Base-by-base conservation (phyloP, 352 stramenopile species). In the Pythium aristosporum region DNA sequence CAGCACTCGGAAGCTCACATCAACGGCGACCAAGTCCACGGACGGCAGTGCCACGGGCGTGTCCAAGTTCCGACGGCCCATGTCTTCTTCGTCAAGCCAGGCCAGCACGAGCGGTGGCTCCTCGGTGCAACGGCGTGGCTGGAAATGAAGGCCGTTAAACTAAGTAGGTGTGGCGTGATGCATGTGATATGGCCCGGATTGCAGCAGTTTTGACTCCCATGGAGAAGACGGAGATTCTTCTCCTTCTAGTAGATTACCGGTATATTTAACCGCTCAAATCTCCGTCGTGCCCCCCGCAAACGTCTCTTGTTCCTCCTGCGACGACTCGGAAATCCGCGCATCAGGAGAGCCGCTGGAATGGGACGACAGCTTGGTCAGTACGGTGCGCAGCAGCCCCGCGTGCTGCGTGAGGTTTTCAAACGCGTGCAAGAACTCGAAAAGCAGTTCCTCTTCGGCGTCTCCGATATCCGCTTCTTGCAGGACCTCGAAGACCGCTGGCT, bases 401-500 rank as follows among this genome's bases (percentile, higher is more conserved):
- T 92, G 74, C 68, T 88, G 69, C 49, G 70, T 87, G 15, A 95
- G 74, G 32, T 66, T 86, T 57, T 95, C 87, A 60, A 93, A 88
- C 48, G 77, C 71, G 47, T 92, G 81, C 42, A 95, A 57, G 32
- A 93, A 82, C 49, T 95, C 85, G 46, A 95, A 87, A 3, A 95
- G 65, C 34, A 89, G 57, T 55, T 92, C 83, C 46, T 95, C 82
- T 62, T 90, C 82, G 13, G 73, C 72, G 13, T 80, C 75, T 9
- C 58, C 28, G 12, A 44, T 36, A 16, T 57, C 60, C 9, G 79
- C 65, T 32, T 77, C 73, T 30, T 89, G 74, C 34, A 91, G 42
- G 8, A 92, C 78, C 15, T 92, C 83, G 43, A 89, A 89, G 23
- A 95, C 79, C 9, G 86, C 86, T 34, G 86, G 86, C 52, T 95